These are phyloP conservation scores for Aspergillus conjunctus DNA, from an alignment of 495 filamentous ascomycete genomes.

Conservation along the genomic window DNA sequence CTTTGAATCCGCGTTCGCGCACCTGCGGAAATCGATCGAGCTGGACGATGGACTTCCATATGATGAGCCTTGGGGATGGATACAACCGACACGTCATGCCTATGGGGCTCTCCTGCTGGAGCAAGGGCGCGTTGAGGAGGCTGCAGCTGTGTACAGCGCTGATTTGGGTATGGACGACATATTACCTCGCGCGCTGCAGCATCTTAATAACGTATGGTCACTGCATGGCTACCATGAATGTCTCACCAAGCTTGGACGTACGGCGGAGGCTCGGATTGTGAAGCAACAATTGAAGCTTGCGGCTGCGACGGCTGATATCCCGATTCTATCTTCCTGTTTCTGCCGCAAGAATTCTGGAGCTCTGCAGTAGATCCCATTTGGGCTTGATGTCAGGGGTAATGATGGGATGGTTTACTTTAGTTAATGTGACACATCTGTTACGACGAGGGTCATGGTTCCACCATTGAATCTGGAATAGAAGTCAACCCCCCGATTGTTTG, in stretches of 20 bases:
- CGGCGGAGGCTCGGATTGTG: constrained; percentile 51
- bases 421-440: no score
- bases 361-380: background rate
- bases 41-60: constrained; percentile 58
- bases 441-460: no score
- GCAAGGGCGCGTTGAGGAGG: constrained; percentile 57
- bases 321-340: constrained; percentile 60
- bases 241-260: constrained; percentile 49
- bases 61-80: constrained; percentile 69
- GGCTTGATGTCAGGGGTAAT: background rate
- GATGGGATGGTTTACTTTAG: background rate
- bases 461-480: no score
- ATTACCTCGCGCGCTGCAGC: constrained; percentile 57
- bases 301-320: constrained; percentile 56
- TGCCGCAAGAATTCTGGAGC: constrained; percentile 41
- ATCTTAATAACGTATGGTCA: constrained; percentile 68
- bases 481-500: no score
- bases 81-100: constrained; percentile 65
- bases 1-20: constrained; percentile 54
- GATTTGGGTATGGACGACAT: constrained; percentile 60
- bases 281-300: constrained; percentile 53
- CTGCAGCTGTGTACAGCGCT: constrained; percentile 54
- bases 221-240: constrained; percentile 66
- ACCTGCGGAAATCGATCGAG: constrained; percentile 54
- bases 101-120: constrained; percentile 63